Evolutionary conservation across 1,284 basidiomycete species (phyloP), one percentile per base, ranked within the genome.

Genomic region (Pseudozyma thailandica): DNA sequence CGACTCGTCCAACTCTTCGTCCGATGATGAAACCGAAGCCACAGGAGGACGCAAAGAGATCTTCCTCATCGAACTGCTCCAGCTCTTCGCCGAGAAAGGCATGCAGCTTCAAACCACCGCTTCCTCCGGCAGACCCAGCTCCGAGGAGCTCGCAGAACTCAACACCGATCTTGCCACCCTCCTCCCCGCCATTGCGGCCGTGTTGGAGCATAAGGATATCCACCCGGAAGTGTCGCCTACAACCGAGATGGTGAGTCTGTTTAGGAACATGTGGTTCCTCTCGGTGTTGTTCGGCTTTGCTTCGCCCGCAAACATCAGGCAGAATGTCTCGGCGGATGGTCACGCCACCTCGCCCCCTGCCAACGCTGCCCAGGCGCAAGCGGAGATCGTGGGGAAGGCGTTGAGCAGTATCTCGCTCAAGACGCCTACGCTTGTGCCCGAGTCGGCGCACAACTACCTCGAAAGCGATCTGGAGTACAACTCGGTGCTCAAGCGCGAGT

Each of bases 251-350:
- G 89, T 92, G 4, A 86, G 89, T 4, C 86, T 93, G 18, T 98
- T 97, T 87, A 88, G 94, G 45, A 94, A 93, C 82, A 87, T 94
- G 85, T 98, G 95, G 95, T 93, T 96, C 84, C 84, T 97, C 13
- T 93, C 92, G 77, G 88, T 91, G 18, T 86, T 97, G 15, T 93
- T 72, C 20, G 89, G 90, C 33, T 90, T 93, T 71, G 89, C 83
- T 56, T 64, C 68, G 26, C 72, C 66, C 16, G 31, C 53, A 20
- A 62, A 72, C 58, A 58, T 66, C 39, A 51, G 44, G 12, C 48
- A 26, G 28, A 37, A 48, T 16, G 50, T 57, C 15, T 43, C 51
- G 31, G 56, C 52, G 1, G 53, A 62, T 15, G 54, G 60, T 9
- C 47, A 26, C 12, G 43, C 58, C n/a, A 37, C 31, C 20, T 21